Base-by-base conservation (phyloP, 1,284 basidiomycete species). In the Cerioporus squamosus region DNA sequence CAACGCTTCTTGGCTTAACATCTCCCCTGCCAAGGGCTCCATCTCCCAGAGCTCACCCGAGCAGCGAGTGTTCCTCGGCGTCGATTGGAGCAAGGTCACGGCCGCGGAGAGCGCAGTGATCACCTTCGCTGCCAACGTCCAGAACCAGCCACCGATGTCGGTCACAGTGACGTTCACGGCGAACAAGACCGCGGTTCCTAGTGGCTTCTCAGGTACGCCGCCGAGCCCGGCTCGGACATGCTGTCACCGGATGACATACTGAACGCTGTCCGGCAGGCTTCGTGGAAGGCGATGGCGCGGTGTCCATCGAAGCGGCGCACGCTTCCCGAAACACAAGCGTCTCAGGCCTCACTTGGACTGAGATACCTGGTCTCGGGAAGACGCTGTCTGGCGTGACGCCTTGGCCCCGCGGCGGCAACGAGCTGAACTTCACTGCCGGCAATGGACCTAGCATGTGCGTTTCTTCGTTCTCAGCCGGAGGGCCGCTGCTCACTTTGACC, bases 281-380 rank as follows among this genome's bases (percentile, higher is more conserved):
- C 60, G 81, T 90, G 20, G 84, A 90, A 66, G 84, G 83, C 15
- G 81, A 82, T 50, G 85, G 86, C 10, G 82, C 79, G 17, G 77
- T 90, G 43, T 84, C 84, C 1, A 86, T 90, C 40, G 87, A 91
- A 65, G 87, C 86, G 12, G 81, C 77, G 2, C 86, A 88, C 67
- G 73, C 80, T 0, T 70, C 77, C 17, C 75, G 82, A 17, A 86
- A 85, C 67, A 82, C 77, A 2, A 72, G 80, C 14, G 81, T 84
- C 6, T 72, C 75, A 33, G 81, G 80, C 9, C 76, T 86, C 29
- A 69, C 77, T 2, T 90, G 87, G 87, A 78, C 75, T 15, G 79
- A 84, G 42, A 71, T 89, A 5, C 84, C 84, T 2, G 82, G 81
- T 3, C 81, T 85, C 51, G 86, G 86, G 3, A 72, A 78, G 26